Percentiles rank a stretch among this genome's conserved stretches.
phyloP scores from a whole-genome alignment of 768 basidiomycete species.

The Lyophyllum semitale region DNA sequence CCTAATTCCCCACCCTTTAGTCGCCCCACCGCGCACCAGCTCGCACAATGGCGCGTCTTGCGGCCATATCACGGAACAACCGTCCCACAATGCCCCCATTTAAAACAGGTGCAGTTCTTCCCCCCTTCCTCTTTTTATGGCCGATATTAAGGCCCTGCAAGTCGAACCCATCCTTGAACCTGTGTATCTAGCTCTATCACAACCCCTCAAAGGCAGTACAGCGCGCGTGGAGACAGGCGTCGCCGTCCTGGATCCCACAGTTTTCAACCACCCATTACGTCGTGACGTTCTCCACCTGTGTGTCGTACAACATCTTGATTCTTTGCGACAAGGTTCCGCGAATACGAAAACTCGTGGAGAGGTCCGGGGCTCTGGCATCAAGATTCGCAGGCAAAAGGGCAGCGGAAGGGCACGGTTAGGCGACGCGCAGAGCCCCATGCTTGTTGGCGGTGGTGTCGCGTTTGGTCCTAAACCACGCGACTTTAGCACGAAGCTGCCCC shows the following conservation, averaged over 20 bases:
- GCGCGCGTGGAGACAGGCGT: slow-evolving; percentile 49
- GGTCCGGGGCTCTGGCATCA: slow-evolving; percentile 85
- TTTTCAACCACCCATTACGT: slow-evolving; percentile 88
- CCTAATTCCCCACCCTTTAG: background rate
- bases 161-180: slow-evolving; percentile 44
- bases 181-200: slow-evolving; percentile 62
- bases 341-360: slow-evolving; percentile 91
- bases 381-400: slow-evolving; percentile 92
- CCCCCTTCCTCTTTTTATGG: background rate
- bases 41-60: slow-evolving; percentile 14
- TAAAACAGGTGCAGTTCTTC: slow-evolving; percentile 8
- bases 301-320: slow-evolving; percentile 84
- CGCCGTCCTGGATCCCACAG: slow-evolving; percentile 65
- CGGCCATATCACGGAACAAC: background rate
- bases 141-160: slow-evolving; percentile 20
- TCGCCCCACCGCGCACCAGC: background rate
- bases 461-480: slow-evolving; percentile 92
- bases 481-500: slow-evolving; percentile 89
- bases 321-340: slow-evolving; percentile 89
- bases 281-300: slow-evolving; percentile 93
- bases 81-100: background rate
- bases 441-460: slow-evolving; percentile 88
- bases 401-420: slow-evolving; percentile 88
- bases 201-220: slow-evolving; percentile 48
- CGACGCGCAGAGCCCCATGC: slow-evolving; percentile 84